Conservation (phyloP, 2,329 filamentous ascomycete species). For the Apiospora kogelbergensis region DNA sequence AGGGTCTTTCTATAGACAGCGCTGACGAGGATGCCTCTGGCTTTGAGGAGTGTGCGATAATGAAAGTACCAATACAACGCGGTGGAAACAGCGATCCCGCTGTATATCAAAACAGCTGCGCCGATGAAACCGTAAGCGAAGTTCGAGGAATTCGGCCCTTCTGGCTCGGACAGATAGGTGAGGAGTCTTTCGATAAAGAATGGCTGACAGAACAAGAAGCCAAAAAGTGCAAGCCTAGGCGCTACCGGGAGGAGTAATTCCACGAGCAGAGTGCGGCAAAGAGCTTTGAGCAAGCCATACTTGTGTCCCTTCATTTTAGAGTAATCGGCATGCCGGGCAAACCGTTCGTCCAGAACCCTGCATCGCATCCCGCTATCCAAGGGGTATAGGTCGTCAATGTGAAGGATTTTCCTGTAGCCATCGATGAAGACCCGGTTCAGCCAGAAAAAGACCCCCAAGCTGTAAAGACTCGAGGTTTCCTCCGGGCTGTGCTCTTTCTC, state of each 20-base stretch:
- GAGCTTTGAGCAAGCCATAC: slow-evolving; percentile 16
- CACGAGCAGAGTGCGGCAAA: slow-evolving; percentile 19
- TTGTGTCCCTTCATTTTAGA: slow-evolving; percentile 13
- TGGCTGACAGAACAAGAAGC: slow-evolving; percentile 34
- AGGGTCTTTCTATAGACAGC: slow-evolving; percentile 35
- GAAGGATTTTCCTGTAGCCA: slow-evolving; percentile 36
- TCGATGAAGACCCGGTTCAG: slow-evolving; percentile 33
- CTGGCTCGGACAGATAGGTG: slow-evolving; percentile 24
- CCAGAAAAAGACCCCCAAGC: slow-evolving; percentile 35
- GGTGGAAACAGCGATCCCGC: slow-evolving; percentile 38
- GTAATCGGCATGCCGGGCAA: slow-evolving; percentile 16
- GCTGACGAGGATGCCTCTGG: slow-evolving; percentile 29
- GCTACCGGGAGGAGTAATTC: slow-evolving; percentile 25
- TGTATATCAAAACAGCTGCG: slow-evolving; percentile 39
- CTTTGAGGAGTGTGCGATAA: slow-evolving; percentile 30
- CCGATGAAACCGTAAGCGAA: slow-evolving; percentile 43
- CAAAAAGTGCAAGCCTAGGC: slow-evolving; percentile 26
- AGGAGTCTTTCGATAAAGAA: slow-evolving; percentile 34
- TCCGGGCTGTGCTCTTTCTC: slow-evolving; percentile 30
- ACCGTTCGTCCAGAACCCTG: slow-evolving; percentile 19
- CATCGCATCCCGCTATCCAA: slow-evolving; percentile 25
- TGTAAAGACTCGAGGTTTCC: slow-evolving; percentile 35
- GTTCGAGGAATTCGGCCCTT: slow-evolving; percentile 17
- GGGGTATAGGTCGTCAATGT: slow-evolving; percentile 33
- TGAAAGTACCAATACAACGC: slow-evolving; percentile 41